Percentiles rank a stretch among this genome's conserved stretches.
phyloP scores from a whole-genome alignment of 2,329 filamentous ascomycete genomes.

The Aspergillus sp. region DNA sequence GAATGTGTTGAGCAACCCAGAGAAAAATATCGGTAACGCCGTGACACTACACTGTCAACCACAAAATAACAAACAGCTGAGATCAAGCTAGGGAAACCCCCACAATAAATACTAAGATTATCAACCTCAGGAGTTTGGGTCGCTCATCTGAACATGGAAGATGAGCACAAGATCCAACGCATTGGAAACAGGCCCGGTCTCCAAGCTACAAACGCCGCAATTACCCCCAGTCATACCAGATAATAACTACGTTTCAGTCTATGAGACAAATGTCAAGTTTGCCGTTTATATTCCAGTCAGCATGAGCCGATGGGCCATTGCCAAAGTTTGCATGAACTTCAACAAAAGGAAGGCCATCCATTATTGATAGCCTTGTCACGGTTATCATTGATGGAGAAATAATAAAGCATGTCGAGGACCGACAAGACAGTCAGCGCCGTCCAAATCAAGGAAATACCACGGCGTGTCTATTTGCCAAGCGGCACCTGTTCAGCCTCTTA shows the following conservation, averaged over 20 bases:
- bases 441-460: background rate
- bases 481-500: background rate
- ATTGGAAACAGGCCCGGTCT: background rate
- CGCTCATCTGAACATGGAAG: constrained; percentile 1
- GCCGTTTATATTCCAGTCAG: background rate
- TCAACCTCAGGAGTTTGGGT: background rate
- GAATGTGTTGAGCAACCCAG: too few species aligned
- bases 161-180: background rate
- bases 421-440: background rate
- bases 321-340: background rate
- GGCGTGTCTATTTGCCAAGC: background rate
- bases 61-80: too few species aligned
- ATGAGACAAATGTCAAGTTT: background rate
- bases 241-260: background rate
- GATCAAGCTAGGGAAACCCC: too few species aligned
- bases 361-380: background rate
- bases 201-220: background rate
- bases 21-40: too few species aligned
- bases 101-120: too few species aligned
- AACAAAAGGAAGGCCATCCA: background rate
- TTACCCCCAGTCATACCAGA: background rate
- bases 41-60: too few species aligned
- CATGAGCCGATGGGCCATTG: background rate
- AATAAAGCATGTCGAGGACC: background rate
- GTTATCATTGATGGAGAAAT: background rate